Conservation (phyloP, 2,329 filamentous ascomycete species). For the Pyrenophora teres region DNA sequence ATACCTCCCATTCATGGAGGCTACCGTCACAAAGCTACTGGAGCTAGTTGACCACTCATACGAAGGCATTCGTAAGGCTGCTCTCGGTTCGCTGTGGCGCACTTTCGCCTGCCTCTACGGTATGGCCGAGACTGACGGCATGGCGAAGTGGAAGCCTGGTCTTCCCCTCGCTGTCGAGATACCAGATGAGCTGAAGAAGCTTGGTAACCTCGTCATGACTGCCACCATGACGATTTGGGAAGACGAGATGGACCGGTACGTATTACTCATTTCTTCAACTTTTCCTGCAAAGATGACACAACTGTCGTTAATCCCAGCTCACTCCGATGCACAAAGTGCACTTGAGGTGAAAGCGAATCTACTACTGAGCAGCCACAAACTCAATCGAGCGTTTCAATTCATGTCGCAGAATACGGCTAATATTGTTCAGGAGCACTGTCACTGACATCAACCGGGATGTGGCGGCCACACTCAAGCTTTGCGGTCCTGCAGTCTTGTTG, state of each 20-base stretch:
- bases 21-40: slow-evolving; percentile 79
- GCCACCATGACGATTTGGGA: slow-evolving; percentile 85
- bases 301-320: slow-evolving; percentile 97
- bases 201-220: slow-evolving; percentile 83
- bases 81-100: slow-evolving; percentile 89
- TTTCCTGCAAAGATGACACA: slow-evolving; percentile 70
- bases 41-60: slow-evolving; percentile 86
- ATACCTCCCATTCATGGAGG: slow-evolving; percentile 84
- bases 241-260: slow-evolving; percentile 92
- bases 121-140: slow-evolving; percentile 77
- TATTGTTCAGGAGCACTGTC: slow-evolving; percentile 70
- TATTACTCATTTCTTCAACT: slow-evolving; percentile 39
- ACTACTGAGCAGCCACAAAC: slow-evolving; percentile 60
- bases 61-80: slow-evolving; percentile 90
- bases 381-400: slow-evolving; percentile 23
- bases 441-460: slow-evolving; percentile 96
- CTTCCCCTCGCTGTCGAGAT: slow-evolving; percentile 81
- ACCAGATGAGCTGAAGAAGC: slow-evolving; percentile 77
- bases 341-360: slow-evolving; percentile 86
- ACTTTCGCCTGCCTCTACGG: slow-evolving; percentile 90
- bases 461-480: slow-evolving; percentile 85
- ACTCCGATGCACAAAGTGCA: slow-evolving; percentile 89
- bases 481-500: slow-evolving; percentile 82
- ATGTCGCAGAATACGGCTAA: slow-evolving; percentile 24
- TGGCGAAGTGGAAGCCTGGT: slow-evolving; percentile 85